Evolutionary conservation across 1,284 basidiomycete genomes (phyloP).

Genomic region (Cryptococcus sp.): DNA sequence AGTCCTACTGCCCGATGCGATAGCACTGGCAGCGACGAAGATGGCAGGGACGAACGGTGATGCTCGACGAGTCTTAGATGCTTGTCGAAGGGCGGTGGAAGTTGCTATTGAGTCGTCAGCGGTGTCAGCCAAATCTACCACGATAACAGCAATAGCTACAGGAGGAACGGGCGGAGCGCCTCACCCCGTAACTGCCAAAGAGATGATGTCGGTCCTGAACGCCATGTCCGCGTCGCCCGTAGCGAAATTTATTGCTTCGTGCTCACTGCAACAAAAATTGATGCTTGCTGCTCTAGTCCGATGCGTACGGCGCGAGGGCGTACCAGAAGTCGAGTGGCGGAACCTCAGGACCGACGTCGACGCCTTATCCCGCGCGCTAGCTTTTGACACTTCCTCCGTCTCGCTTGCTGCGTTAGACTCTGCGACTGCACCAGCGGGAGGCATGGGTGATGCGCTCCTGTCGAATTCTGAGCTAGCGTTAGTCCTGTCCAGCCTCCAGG

Average conservation of each 20-base stretch:
- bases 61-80: constrained; percentile 88
- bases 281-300: constrained; percentile 85
- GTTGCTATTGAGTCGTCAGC: constrained; percentile 56
- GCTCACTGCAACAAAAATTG: constrained; percentile 82
- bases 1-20: constrained; percentile 65
- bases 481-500: constrained; percentile 40
- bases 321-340: constrained; percentile 81
- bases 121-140: neutral
- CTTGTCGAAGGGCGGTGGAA: constrained; percentile 86
- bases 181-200: constrained; percentile 65
- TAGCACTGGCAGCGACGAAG: constrained; percentile 87
- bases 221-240: constrained; percentile 91
- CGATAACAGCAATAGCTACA: neutral
- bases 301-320: constrained; percentile 78
- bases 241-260: constrained; percentile 73
- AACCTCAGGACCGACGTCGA: constrained; percentile 61
- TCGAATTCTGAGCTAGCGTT: constrained; percentile 45
- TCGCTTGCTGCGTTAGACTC: neutral
- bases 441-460: constrained; percentile 32
- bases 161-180: constrained; percentile 3
- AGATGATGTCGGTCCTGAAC: constrained; percentile 79
- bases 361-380: constrained; percentile 42
- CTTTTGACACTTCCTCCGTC: constrained; percentile 22
- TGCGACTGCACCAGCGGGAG: neutral
- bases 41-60: constrained; percentile 93